These are phyloP conservation scores for Mortierella sp. DNA, from an alignment of 371 early-diverging fungal species.

Conservation along the genomic window DNA sequence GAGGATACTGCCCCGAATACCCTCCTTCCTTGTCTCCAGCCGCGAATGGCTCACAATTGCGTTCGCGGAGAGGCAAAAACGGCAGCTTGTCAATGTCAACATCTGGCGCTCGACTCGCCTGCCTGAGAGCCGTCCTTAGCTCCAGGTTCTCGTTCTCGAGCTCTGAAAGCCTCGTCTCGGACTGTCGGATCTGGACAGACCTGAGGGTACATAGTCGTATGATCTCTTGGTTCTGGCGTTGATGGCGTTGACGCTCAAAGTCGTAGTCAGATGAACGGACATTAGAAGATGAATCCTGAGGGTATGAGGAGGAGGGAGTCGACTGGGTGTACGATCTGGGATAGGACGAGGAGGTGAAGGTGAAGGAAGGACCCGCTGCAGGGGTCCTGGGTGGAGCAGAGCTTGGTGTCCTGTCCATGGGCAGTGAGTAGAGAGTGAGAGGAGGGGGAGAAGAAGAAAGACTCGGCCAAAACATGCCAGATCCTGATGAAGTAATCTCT, in stretches of 20 bases:
- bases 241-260: not conserved
- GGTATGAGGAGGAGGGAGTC: no score
- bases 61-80: not conserved
- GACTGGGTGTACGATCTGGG: no score
- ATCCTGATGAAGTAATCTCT: no score
- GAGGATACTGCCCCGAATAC: not conserved
- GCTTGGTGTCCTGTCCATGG: no score
- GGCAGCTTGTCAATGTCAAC: not conserved
- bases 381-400: no score
- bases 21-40: not conserved
- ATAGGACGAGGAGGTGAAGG: no score
- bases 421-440: not conserved
- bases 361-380: no score
- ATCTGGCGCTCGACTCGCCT: not conserved
- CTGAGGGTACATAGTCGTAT: constrained; percentile 33
- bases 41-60: not conserved
- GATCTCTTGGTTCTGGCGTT: constrained; percentile 34
- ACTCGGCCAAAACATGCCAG: no score
- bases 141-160: constrained; percentile 32
- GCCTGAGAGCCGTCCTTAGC: constrained; percentile 5
- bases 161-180: constrained; percentile 17
- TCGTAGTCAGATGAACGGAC: no score
- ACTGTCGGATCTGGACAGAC: constrained; percentile 30
- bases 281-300: no score
- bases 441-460: not conserved